Conservation (phyloP, 306 rosid genomes). For the Fragaria vesca region DNA sequence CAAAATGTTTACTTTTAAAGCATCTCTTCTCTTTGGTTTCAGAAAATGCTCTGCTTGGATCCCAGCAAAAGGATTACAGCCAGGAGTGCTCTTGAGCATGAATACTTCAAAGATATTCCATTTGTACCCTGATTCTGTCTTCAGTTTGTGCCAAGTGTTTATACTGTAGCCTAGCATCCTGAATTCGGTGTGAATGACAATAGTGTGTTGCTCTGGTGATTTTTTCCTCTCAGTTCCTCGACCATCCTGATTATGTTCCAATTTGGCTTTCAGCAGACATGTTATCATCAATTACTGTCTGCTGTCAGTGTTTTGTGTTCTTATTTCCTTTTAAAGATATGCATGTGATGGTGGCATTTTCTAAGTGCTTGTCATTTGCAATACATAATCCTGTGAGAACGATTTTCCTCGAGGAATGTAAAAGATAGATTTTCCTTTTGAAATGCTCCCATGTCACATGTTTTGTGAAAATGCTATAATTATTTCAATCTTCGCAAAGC, state of each 20-base stretch:
- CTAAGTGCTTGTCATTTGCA: conserved; percentile 27
- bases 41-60: conserved; percentile 98
- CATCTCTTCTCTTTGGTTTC: conserved; percentile 20
- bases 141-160: conserved; percentile 48
- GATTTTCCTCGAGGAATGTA: conserved; percentile 17
- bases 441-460: background rate
- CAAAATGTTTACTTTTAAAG: conserved; percentile 5
- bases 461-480: background rate
- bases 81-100: conserved; percentile 93
- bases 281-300: conserved; percentile 2
- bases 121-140: conserved; percentile 62
- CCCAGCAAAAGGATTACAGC: conserved; percentile 93
- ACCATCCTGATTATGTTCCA: conserved; percentile 26
- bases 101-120: conserved; percentile 88
- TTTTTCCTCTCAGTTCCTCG: conserved; percentile 21
- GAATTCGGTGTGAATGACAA: conserved; percentile 57
- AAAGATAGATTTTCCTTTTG: conserved; percentile 7
- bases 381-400: conserved; percentile 5
- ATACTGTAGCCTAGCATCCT: conserved; percentile 61
- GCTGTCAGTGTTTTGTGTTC: conserved; percentile 5
- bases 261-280: conserved; percentile 17
- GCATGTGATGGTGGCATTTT: background rate
- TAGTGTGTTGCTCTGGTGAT: conserved; percentile 47
- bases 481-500: background rate
- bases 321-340: conserved; percentile 8